phyloP scores from a whole-genome alignment of 164 flowering plant genomes.

The Annona cherimola region DNA sequence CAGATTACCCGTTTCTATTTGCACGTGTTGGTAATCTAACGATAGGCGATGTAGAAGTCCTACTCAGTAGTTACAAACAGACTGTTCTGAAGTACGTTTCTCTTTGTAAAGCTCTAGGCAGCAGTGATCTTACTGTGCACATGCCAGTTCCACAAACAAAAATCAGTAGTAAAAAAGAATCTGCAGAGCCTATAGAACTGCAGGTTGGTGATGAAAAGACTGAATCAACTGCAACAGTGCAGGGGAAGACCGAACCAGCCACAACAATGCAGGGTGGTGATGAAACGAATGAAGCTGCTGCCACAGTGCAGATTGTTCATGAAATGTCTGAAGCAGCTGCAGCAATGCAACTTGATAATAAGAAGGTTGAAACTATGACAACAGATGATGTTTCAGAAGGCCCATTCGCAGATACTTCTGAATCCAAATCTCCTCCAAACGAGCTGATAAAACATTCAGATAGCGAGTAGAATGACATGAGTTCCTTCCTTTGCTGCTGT shows the following conservation, averaged over 20 bases:
- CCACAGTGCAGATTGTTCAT: no score
- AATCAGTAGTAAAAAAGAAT: slow-evolving; percentile 14
- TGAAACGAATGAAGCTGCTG: slow-evolving; percentile 6
- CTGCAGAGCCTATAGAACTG: slow-evolving; percentile 12
- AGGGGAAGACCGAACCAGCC: no score
- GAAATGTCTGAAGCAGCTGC: slow-evolving; percentile 12
- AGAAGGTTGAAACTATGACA: slow-evolving; percentile 1
- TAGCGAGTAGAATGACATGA: not conserved
- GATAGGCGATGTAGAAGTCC: slow-evolving; percentile 62
- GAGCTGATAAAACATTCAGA: not conserved
- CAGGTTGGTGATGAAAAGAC: slow-evolving; percentile 17
- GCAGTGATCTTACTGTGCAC: slow-evolving; percentile 16
- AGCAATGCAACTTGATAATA: slow-evolving; percentile 11
- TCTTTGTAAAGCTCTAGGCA: slow-evolving; percentile 63
- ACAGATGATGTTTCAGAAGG: not conserved
- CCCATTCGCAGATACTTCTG: not conserved
- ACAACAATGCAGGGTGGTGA: slow-evolving; percentile 8
- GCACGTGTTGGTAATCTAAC: slow-evolving; percentile 76
- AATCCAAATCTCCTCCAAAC: not conserved
- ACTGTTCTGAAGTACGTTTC: slow-evolving; percentile 63
- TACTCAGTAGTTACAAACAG: slow-evolving; percentile 70
- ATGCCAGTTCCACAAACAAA: slow-evolving; percentile 15
- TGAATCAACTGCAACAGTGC: not conserved
- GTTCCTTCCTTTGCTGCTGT: not conserved
- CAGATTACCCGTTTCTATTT: slow-evolving; percentile 64